Conservation (phyloP, 2,329 filamentous ascomycete species). For the Dryadomyces sulphureus region DNA sequence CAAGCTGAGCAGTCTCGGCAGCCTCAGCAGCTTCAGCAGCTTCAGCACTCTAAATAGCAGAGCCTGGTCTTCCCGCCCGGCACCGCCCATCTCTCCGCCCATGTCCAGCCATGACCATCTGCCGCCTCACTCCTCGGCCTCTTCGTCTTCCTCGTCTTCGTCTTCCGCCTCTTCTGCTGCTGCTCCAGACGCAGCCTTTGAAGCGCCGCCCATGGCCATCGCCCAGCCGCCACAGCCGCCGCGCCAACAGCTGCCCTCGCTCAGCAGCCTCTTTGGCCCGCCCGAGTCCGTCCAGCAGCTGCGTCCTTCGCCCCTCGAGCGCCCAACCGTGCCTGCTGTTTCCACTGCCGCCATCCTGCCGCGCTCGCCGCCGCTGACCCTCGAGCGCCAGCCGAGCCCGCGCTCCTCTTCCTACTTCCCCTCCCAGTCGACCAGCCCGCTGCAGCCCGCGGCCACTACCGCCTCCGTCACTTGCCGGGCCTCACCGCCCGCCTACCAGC, state of each 20-base stretch:
- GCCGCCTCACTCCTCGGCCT: conserved; percentile 19
- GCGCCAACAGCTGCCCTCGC: conserved; percentile 36
- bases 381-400: conserved; percentile 21
- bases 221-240: conserved; percentile 14
- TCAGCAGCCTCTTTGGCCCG: conserved; percentile 42
- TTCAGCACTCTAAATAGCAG: conserved; percentile 16
- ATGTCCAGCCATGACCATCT: conserved; percentile 43
- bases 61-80: conserved; percentile 25
- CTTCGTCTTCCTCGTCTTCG: conserved; percentile 9
- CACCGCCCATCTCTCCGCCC: conserved; percentile 32
- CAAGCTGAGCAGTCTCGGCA: conserved; percentile 16
- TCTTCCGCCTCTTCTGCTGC: neutral
- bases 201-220: conserved; percentile 12
- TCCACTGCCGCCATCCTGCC: conserved; percentile 8
- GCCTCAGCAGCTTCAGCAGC: conserved; percentile 12
- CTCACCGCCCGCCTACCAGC: conserved; percentile 3
- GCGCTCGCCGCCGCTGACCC: neutral
- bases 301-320: conserved; percentile 33
- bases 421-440: neutral
- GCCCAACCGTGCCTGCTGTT: conserved; percentile 16
- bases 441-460: neutral
- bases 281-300: conserved; percentile 26
- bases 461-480: neutral
- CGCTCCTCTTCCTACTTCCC: conserved; percentile 30
- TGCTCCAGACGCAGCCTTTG: neutral